Evolutionary conservation across 352 stramenopile species (phyloP), one percentile per base, ranked within the genome.

Genomic region (Globisporangium acanthophoron): DNA sequence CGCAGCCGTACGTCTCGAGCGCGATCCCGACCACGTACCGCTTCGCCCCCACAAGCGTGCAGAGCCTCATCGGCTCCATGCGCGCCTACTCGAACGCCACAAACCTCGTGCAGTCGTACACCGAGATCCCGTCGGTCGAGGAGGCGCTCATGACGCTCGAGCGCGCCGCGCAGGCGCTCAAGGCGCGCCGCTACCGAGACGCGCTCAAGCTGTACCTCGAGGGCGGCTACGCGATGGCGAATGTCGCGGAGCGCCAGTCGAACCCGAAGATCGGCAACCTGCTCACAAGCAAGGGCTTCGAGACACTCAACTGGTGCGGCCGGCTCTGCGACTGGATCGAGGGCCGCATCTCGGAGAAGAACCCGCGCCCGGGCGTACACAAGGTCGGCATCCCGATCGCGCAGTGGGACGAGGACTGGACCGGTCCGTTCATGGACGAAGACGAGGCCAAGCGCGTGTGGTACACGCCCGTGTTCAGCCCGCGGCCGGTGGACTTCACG

Each of bases 241-340:
- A 89, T 52, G 83, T 89, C 0, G 85, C 83, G 0, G 83, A 95
- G 62, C 75, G 76, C 0, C 81, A 95, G 66, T 69, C 72, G 20
- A 85, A 89, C 60, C 75, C 80, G 31, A 92, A 93, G 58, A 91
- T 95, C 58, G 84, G 78, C 61, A 95, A 95, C 65, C 55, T 95
- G 58, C 71, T 94, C 49, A 88, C 84, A 0, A 85, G 75, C 62
- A 95, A 95, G 66, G 83, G 80, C 40, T 90, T 92, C 40, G 85
- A 95, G 64, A 91, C 79, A 44, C 74, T 95, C 54, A 90, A 95
- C 58, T 95, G 85, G 85, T 91, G 81, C 48, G 83, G 79, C 5
- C 58, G 71, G 5, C 71, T 95, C 0, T 92, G 81, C 51, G 83
- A 93, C 61, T 92, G 78, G 76, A 91, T 95, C 48, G 85, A 95